Evolutionary conservation across 805 yeast species (phyloP).

Genomic region (Diddensiella santjacobensis): DNA sequence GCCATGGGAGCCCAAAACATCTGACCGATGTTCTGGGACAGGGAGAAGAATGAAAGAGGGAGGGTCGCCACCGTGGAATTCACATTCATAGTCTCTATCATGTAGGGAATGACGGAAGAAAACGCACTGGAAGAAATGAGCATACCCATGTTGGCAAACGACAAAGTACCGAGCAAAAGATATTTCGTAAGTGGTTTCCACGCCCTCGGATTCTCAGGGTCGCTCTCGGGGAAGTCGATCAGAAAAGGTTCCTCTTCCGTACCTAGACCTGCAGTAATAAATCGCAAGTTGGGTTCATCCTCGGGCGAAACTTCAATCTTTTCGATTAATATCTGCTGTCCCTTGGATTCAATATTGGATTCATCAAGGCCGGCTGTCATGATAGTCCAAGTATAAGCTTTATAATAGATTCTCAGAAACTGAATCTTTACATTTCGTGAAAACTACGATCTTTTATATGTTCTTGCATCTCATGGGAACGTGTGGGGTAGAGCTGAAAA

Average conservation of each 20-base stretch:
- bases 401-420: too few species aligned
- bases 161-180: not conserved
- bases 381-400: too few species aligned
- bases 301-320: not conserved
- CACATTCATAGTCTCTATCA: not conserved
- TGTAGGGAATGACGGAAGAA: not conserved
- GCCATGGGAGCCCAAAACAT: conserved; percentile 65
- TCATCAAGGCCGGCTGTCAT: not conserved
- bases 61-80: conserved; percentile 34
- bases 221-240: not conserved
- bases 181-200: not conserved
- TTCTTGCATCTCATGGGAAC: too few species aligned
- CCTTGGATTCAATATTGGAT: not conserved
- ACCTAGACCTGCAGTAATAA: not conserved
- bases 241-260: not conserved
- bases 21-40: conserved; percentile 62
- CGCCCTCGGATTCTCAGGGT: not conserved
- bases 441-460: too few species aligned
- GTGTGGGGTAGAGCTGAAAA: too few species aligned
- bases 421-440: too few species aligned
- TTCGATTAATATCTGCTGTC: not conserved
- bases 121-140: not conserved
- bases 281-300: not conserved
- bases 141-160: not conserved
- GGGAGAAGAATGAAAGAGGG: conserved; percentile 47